Evolutionary conservation across 805 yeast genomes (phyloP).

Genomic region (Yamadazyma philogaea): DNA sequence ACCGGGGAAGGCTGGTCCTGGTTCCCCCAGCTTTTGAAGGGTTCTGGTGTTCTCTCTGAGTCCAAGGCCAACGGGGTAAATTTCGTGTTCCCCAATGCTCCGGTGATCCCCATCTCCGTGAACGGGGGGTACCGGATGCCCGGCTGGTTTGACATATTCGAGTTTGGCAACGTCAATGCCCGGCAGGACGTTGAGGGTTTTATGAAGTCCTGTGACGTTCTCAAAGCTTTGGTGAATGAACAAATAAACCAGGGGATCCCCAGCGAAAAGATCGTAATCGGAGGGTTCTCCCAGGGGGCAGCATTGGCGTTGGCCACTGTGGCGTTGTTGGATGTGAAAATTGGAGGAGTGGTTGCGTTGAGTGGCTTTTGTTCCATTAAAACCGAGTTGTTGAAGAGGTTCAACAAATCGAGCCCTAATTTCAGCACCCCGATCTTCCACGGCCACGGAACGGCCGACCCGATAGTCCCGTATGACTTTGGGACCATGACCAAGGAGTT

Average conservation of each 20-base stretch:
- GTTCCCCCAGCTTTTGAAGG: slow-evolving; percentile 61
- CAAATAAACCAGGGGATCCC: slow-evolving; percentile 54
- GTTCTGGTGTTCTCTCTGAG: slow-evolving; percentile 32
- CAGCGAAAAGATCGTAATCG: slow-evolving; percentile 72
- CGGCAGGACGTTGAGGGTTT: slow-evolving; percentile 55
- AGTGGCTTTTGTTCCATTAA: slow-evolving; percentile 67
- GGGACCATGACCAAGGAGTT: slow-evolving; percentile 44
- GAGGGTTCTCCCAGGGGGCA: slow-evolving; percentile 96
- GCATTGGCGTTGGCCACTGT: slow-evolving; percentile 68
- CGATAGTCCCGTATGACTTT: slow-evolving; percentile 47
- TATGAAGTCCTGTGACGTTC: slow-evolving; percentile 44
- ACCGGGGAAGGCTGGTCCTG: slow-evolving; percentile 87
- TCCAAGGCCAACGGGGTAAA: slow-evolving; percentile 48
- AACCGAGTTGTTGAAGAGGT: slow-evolving; percentile 17
- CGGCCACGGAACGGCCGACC: slow-evolving; percentile 84
- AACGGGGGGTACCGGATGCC: slow-evolving; percentile 70
- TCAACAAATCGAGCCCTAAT: slow-evolving; percentile 35
- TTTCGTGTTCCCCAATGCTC: slow-evolving; percentile 92
- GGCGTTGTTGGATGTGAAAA: slow-evolving; percentile 50
- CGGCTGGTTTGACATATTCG: slow-evolving; percentile 80
- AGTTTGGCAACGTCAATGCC: slow-evolving; percentile 47
- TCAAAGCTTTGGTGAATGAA: slow-evolving; percentile 48
- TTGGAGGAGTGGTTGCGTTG: slow-evolving; percentile 75
- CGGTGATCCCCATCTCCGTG: slow-evolving; percentile 62
- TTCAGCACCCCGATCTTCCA: slow-evolving; percentile 73